A percentile compares a stretch with the other conserved stretches of the same genome.
Conservation (phyloP, 2,329 filamentous ascomycete genomes). For the Cercospora sp. region DNA sequence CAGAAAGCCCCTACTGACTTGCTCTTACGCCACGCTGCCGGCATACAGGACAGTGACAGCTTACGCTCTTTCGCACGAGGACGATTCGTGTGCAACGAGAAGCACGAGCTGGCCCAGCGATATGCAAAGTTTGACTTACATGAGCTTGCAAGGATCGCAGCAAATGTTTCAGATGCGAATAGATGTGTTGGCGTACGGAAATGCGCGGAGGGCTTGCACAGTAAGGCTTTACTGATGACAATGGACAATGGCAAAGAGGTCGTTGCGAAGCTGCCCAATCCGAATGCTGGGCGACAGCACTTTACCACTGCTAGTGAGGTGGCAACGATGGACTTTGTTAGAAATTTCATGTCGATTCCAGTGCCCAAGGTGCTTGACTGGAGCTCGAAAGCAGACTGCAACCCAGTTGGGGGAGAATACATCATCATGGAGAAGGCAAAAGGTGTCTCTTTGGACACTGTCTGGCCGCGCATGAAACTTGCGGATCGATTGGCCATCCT, state of each 20-base stretch:
- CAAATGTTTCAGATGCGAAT: too few species aligned
- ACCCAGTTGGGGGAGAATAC: slow-evolving; percentile 29
- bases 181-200: too few species aligned
- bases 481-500: neutral
- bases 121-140: too few species aligned
- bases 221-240: neutral
- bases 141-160: too few species aligned
- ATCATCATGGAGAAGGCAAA: slow-evolving; percentile 30
- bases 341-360: slow-evolving; percentile 29
- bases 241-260: slow-evolving; percentile 37
- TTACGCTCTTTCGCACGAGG: too few species aligned
- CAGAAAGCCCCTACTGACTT: too few species aligned
- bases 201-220: neutral
- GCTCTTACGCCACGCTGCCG: too few species aligned
- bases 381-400: slow-evolving; percentile 28
- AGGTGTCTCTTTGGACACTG: slow-evolving; percentile 19
- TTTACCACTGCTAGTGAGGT: slow-evolving; percentile 35
- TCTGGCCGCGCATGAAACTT: neutral
- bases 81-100: neutral
- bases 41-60: too few species aligned
- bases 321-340: slow-evolving; percentile 33
- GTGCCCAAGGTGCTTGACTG: slow-evolving; percentile 28
- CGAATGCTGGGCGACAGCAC: slow-evolving; percentile 40
- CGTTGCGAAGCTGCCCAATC: slow-evolving; percentile 43
- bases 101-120: neutral